phyloP scores from a whole-genome alignment of 106 monocot genomes.

The Agapanthus africanus region DNA sequence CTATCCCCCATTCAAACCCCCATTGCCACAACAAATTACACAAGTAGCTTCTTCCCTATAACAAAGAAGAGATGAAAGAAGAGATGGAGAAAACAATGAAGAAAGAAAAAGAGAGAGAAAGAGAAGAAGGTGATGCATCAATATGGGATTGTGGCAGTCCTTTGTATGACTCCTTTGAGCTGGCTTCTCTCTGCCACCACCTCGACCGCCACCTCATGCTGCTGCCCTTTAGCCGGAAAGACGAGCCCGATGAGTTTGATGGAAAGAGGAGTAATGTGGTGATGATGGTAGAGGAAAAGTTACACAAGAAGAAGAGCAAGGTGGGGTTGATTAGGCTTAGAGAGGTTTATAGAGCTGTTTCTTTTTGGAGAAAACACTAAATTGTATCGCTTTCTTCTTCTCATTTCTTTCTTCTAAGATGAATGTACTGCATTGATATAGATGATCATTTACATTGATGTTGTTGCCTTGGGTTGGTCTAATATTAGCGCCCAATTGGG shows the following conservation, averaged over 20 bases:
- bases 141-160: slow-evolving; percentile 72
- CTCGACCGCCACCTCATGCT: slow-evolving; percentile 34
- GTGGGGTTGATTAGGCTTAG: neutral
- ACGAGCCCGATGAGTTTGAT: neutral
- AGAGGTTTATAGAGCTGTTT: slow-evolving; percentile 1
- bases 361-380: slow-evolving; percentile 17
- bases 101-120: neutral
- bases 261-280: neutral
- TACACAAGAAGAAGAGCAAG: slow-evolving; percentile 4
- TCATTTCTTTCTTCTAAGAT: no score
- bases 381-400: no score
- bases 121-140: neutral
- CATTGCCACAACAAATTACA: neutral
- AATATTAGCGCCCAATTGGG: no score
- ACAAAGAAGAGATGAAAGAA: no score
- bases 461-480: no score
- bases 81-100: no score
- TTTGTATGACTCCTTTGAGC: slow-evolving; percentile 66
- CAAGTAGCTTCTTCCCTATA: no score
- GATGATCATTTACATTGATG: no score
- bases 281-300: neutral
- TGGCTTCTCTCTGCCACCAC: slow-evolving; percentile 30
- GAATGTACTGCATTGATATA: no score
- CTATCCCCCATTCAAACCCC: neutral
- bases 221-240: slow-evolving; percentile 17